Percentiles rank a stretch among this genome's conserved stretches.
These are phyloP conservation scores for Leavenworthia alabamica DNA, from an alignment of 345 rosid species.

Conservation along the genomic window DNA sequence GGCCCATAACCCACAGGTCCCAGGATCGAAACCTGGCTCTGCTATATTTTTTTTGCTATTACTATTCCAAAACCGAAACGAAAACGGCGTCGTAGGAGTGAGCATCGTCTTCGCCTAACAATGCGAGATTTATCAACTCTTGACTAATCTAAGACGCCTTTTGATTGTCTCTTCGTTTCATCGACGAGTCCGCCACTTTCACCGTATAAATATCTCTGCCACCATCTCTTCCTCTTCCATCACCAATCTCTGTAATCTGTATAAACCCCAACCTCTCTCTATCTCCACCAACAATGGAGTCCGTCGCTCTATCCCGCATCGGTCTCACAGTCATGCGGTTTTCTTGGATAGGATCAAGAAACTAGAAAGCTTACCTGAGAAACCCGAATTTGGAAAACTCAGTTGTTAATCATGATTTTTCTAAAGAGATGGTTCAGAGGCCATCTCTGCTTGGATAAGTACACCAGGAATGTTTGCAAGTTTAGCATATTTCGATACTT, in stretches of 20 bases:
- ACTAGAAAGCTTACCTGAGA: slow-evolving; percentile 83
- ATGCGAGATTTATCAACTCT: slow-evolving; percentile 19
- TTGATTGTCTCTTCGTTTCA: slow-evolving; percentile 40
- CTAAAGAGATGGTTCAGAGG: slow-evolving; percentile 91
- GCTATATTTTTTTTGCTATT: background rate
- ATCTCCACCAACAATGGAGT: slow-evolving; percentile 38
- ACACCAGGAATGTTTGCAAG: slow-evolving; percentile 95
- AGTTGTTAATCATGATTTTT: slow-evolving; percentile 89
- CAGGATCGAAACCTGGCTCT: slow-evolving; percentile 71
- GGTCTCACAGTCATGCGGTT: slow-evolving; percentile 95
- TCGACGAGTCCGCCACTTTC: slow-evolving; percentile 57
- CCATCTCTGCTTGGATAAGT: slow-evolving; percentile 80
- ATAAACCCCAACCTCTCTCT: background rate
- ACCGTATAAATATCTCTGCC: slow-evolving; percentile 32
- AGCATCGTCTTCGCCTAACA: slow-evolving; percentile 27
- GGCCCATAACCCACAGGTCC: slow-evolving; percentile 65
- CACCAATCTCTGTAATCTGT: background rate
- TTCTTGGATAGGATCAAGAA: slow-evolving; percentile 91
- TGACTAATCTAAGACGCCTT: slow-evolving; percentile 22
- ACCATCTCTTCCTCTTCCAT: background rate
- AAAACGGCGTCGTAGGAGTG: slow-evolving; percentile 25
- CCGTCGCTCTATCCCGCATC: slow-evolving; percentile 56
- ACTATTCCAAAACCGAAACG: too few relatives aligned
- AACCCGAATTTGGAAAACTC: slow-evolving; percentile 68
- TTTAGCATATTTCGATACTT: slow-evolving; percentile 83